Base-by-base conservation (phyloP, 768 basidiomycete genomes). In the Pleurotus tuoliensis region DNA sequence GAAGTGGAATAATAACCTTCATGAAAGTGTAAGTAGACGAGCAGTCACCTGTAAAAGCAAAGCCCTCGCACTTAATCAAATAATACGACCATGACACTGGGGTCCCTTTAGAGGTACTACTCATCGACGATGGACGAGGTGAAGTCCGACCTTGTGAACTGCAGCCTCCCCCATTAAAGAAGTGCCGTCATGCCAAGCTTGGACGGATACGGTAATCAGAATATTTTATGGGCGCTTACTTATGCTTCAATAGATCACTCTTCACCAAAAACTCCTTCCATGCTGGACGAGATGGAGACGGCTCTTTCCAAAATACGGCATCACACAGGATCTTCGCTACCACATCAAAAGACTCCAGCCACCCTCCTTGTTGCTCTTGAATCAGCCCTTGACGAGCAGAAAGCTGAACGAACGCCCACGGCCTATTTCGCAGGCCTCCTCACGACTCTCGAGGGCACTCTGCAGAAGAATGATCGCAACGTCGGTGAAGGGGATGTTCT, bases 361-460 rank as follows among this genome's bases (percentile, higher is more conserved):
- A 84, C 82, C 46, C 82, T 98, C 20, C 80, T 98, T 44, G 72
- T 79, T 56, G 95, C 94, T 2, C 76, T 98, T 62, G 96, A 98
- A 71, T 80, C 84, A 13, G 92, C 87, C 40, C 82, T 87, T 62
- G 73, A 78, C 62, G 89, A 92, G 63, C 86, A 88, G 63, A 75
- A 74, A 59, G 77, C 86, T 6, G 85, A 88, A 53, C 71, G 74
- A 40, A 80, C 88, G 6, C 80, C 95, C 5, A 94, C 93, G 1
- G 96, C 97, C 27, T 98, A 98, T 75, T 97, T 95, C 71, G 92
- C 94, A n/a, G 88, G 90, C 3, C 78, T 96, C 57, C 75, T 92
- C 48, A 93, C 92, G 11, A 89, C 91, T 6, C 79, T 96, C 27
- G 89, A 92, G 64, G 84, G 87, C 57, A 85, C 87, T 9, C 69